Base-by-base conservation (phyloP, 2,329 filamentous ascomycete genomes). In the Sclerotiophoma versabilis region DNA sequence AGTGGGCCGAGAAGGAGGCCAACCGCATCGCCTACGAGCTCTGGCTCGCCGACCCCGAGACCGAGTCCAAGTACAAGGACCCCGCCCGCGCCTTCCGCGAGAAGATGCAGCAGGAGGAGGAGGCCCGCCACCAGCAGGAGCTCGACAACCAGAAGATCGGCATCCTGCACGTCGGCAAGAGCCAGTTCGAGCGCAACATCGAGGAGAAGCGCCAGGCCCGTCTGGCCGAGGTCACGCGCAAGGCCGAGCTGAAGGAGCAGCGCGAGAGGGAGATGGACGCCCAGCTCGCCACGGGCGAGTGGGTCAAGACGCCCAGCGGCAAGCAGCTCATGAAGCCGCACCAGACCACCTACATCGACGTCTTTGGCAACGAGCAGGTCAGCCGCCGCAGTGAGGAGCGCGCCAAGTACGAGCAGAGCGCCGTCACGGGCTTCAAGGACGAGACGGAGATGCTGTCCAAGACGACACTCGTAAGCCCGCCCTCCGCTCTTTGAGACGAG, bases 1-100 rank as follows among this genome's bases (percentile, higher is more conserved):
- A 71, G 48, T 77, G 74, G 73, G 73, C 73, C 6, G 71, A 75
- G 58, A 67, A 62, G 34, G 74, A 76, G 50, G 73, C 72, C 2
- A 73, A 75, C 51, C 65, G 71, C 37, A 72, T 76, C n/a, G 62
- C 74, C 20, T 71, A 72, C 34, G 72, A 75, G 56, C 57, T 76
- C 4, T 71, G 71, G 71, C 60, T 73, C 10, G 67, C 68, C n/a
- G 70, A 74, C 52, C 71, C 71, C 0, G 71, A 74, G 29, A 74
- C 72, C 25, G 71, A 73, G 53, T 72, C 69, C 30, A 74, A 74
- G 50, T 73, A 74, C 65, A 74, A 74, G 41, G 71, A 74, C 34
- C 71, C 71, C 15, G 71, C 70, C 7, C 64, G 70, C 26, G 66
- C 65, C 4, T 74, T 68, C 48, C 59, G 65, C 23, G 71, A 73